Base-by-base conservation (phyloP, 352 stramenopile species). In the Phytophthora rubi region DNA sequence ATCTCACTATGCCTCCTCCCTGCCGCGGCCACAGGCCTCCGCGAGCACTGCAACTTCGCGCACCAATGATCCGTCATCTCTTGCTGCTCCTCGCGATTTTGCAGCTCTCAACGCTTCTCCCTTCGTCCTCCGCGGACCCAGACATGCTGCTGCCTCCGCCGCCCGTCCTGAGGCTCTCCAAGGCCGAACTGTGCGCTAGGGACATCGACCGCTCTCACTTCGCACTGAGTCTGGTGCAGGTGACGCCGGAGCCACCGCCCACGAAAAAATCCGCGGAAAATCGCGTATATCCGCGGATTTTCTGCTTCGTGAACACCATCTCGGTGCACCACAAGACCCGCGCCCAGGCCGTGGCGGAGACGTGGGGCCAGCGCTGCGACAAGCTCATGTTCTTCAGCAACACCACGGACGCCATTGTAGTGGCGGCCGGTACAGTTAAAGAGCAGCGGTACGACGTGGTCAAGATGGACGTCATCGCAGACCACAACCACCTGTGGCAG, bases 301-400 rank as follows among this genome's bases (percentile, higher is more conserved):
- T 94, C 54, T 94, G 87, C 82, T 89, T 91, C 59, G 85, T 94
- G 18, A 93, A 92, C 76, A 94, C 85, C 2, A 92, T 94, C 67
- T 91, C 84, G 35, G 71, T 88, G 55, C 79, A 92, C 49, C 87
- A 91, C 70, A 65, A 68, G 65, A 84, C 72, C 2, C 80, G 80
- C 53, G 82, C 86, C 4, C 85, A 88, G 63, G 73, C 85, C 18
- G 84, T 93, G 16, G 85, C 85, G 23, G 85, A 93, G 52, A 95
- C 88, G 35, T 95, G 88, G 88, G 88, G 88, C 18, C 85, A 93
- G 64, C 84, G 86, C 30, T 95, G 88, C 63, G 81, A 91, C 64
- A 82, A 88, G 47, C 79, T 95, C 45, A 58, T 95, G 55, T 95
- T 95, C 66, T 93, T 95, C 73, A 95, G 87, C 73, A 93, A 95